Base-by-base conservation (phyloP, 108 stramenopile species). In the Discostella pseudostelligera region DNA sequence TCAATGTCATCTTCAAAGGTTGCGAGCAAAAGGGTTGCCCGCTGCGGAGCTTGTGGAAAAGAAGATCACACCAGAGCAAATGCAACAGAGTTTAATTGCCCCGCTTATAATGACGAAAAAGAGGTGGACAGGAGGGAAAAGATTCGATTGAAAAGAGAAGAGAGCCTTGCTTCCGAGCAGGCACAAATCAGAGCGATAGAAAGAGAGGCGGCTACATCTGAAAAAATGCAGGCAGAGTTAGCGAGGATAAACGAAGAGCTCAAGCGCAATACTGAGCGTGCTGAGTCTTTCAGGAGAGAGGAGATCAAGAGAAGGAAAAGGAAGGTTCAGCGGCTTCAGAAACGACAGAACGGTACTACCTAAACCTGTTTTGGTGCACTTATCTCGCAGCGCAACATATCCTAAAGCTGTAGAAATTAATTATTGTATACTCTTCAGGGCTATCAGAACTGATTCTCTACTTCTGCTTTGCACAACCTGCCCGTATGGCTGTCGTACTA, bases 11-110 rank as follows among this genome's bases (percentile, higher is more conserved):
- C 59, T 25, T 14, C 39, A 11, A 62, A 14, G 11, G 50, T 36
- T 28, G 29, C 57, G 56, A 49, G 16, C 13, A 78, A 74, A 50
- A 17, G 39, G 32, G 42, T 19, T 20, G 50, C 71, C 11, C 53
- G 58, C 13, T 83, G 82, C 56, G 79, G 74, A 51, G 82, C 82
- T 4, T 83, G 82, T 67, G 81, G 78, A 50, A 26, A 57, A 8
- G 58, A 72, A 53, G 82, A 78, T 8, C 82, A 83, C 49, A 83
- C 79, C 51, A 40, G 82, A 46, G 62, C 74, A 10, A 59, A 59
- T 39, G 82, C 82, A 17, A 83, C 82, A 14, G 59, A 48, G 22
- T 29, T 32, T 11, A 80, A 76, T 39, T 83, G 82, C 17, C 50
- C 69, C n/a, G 70, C 70, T 16, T 83, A 80, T 46, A 59, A 59